These are phyloP conservation scores for Diacronema lutheri DNA, from an alignment of 78 protist genomes.

Conservation along the genomic window DNA sequence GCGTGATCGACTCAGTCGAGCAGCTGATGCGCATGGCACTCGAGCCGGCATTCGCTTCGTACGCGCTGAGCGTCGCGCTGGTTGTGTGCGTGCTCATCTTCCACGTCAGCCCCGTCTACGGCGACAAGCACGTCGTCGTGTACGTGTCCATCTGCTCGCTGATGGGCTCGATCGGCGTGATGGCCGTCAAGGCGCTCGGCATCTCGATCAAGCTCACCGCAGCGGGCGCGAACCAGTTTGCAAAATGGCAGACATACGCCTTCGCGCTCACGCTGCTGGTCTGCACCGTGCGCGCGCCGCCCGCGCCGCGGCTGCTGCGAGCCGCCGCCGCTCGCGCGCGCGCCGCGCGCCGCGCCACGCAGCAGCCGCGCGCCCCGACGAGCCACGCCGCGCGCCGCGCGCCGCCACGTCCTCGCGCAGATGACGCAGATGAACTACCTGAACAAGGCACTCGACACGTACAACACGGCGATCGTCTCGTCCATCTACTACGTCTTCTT, in stretches of 20 bases:
- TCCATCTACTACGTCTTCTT: conserved; percentile 34
- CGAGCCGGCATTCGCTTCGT: not conserved
- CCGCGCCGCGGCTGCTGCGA: too few relatives aligned
- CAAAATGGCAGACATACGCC: not conserved
- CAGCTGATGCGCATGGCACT: not conserved
- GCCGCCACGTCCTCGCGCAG: too few relatives aligned
- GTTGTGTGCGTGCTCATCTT: not conserved
- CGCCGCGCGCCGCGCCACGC: too few relatives aligned
- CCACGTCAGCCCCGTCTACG: not conserved
- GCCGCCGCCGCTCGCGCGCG: too few relatives aligned
- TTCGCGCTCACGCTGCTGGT: too few relatives aligned
- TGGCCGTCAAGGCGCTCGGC: not conserved
- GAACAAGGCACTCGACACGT: conserved; percentile 26
- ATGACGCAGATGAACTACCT: conserved; percentile 22
- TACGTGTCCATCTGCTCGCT: conserved; percentile 20
- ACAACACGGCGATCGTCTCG: conserved; percentile 13
- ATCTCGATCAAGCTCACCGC: not conserved
- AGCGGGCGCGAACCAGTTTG: not conserved
- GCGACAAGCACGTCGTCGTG: not conserved
- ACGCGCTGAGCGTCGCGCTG: not conserved
- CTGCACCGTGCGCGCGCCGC: too few relatives aligned
- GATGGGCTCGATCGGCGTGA: conserved; percentile 14
- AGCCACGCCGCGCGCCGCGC: too few relatives aligned
- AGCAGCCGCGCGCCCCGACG: too few relatives aligned
- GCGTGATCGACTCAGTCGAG: not conserved